Evolutionary conservation across 257 asterid genomes (phyloP).

Genomic region (Leptodermis oblonga): DNA sequence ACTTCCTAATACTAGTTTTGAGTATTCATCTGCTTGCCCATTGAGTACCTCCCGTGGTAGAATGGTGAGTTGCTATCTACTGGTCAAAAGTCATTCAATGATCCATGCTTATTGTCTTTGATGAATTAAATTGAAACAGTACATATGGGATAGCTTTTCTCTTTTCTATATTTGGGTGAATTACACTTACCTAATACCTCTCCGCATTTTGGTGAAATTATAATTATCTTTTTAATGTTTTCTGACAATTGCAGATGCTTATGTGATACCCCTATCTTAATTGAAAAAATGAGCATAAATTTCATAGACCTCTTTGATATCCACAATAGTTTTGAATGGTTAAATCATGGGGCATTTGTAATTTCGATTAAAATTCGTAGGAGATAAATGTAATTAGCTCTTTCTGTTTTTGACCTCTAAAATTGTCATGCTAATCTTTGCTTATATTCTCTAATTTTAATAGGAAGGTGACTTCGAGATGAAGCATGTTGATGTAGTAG

Average conservation of each 20-base stretch:
- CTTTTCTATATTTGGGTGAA: too few species aligned
- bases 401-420: background rate
- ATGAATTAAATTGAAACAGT: background rate
- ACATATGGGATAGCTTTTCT: background rate
- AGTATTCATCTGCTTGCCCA: conserved; percentile 93
- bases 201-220: too few species aligned
- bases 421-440: conserved; percentile 4
- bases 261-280: too few species aligned
- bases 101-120: background rate
- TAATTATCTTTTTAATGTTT: too few species aligned
- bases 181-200: too few species aligned
- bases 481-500: conserved; percentile 62
- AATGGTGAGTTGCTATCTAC: conserved; percentile 54
- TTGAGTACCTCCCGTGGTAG: conserved; percentile 69
- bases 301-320: too few species aligned
- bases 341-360: too few species aligned
- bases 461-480: conserved; percentile 83
- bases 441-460: conserved; percentile 7
- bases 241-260: too few species aligned
- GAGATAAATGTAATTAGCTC: too few species aligned
- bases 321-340: too few species aligned
- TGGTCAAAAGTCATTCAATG: background rate
- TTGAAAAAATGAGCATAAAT: too few species aligned
- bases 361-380: too few species aligned
- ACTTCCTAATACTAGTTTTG: conserved; percentile 78